Percentiles rank a stretch among this genome's conserved stretches.
These are phyloP conservation scores for Diaporthe citrichinensis DNA, from an alignment of 2,329 filamentous ascomycete genomes.

Conservation along the genomic window DNA sequence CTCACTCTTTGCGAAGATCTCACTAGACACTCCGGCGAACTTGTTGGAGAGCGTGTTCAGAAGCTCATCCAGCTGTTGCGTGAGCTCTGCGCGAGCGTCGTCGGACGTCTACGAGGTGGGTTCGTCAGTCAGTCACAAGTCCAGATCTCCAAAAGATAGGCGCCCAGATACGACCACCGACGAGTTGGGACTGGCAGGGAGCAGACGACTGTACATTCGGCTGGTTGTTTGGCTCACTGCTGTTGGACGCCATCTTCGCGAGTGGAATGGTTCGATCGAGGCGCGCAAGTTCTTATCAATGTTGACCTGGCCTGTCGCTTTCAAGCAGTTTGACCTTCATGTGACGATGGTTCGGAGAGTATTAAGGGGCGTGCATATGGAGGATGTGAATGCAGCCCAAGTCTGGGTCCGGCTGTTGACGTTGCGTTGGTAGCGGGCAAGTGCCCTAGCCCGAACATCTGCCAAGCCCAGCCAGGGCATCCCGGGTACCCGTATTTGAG, in stretches of 20 bases:
- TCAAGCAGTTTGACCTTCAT: not conserved
- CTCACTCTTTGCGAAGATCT: slow-evolving; percentile 91
- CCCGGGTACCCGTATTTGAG: not conserved
- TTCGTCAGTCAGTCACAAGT: not conserved
- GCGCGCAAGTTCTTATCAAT: not conserved
- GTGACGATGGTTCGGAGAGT: slow-evolving; percentile 9
- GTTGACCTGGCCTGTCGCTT: not conserved
- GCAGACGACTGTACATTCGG: slow-evolving; percentile 32
- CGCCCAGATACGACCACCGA: not conserved
- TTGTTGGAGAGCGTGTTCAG: slow-evolving; percentile 88
- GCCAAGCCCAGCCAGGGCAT: slow-evolving; percentile 5
- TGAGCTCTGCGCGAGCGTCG: slow-evolving; percentile 74
- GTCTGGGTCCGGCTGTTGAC: slow-evolving; percentile 16
- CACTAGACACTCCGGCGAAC: slow-evolving; percentile 86
- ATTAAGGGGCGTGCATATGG: slow-evolving; percentile 14
- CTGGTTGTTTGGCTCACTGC: slow-evolving; percentile 37
- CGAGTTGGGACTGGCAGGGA: not conserved
- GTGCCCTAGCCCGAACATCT: not conserved
- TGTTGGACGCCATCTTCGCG: slow-evolving; percentile 39
- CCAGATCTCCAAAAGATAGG: not conserved
- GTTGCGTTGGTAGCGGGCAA: slow-evolving; percentile 18
- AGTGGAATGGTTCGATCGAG: not conserved
- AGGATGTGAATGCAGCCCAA: slow-evolving; percentile 2
- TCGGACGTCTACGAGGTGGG: slow-evolving; percentile 55
- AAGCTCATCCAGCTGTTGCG: slow-evolving; percentile 86